phyloP scores from a whole-genome alignment of 2,329 filamentous ascomycete species.

The Zasmidium citrigriseum region DNA sequence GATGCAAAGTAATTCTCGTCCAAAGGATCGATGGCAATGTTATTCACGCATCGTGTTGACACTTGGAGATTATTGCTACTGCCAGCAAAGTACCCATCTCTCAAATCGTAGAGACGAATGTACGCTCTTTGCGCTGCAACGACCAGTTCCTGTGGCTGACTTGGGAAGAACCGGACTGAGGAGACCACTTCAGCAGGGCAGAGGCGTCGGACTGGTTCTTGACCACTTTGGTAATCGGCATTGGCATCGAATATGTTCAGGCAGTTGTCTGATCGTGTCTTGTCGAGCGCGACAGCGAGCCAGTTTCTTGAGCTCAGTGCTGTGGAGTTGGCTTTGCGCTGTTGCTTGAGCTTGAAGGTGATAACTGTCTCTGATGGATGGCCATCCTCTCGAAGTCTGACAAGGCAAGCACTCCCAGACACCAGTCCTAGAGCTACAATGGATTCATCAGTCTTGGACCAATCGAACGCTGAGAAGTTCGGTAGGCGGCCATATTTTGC shows the following conservation, averaged over 20 bases:
- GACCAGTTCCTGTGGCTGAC: conserved; percentile 73
- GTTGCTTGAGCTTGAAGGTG: conserved; percentile 72
- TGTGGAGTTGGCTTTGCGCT: conserved; percentile 77
- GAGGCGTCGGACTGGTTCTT: conserved; percentile 56
- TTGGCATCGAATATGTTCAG: conserved; percentile 81
- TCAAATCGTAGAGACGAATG: conserved; percentile 74
- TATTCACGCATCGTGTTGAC: conserved; percentile 62
- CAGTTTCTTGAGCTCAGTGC: conserved; percentile 73
- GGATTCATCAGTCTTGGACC: conserved; percentile 62
- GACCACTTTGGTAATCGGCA: conserved; percentile 53
- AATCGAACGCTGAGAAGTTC: conserved; percentile 66
- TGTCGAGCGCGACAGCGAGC: conserved; percentile 76
- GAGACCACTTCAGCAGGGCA: conserved; percentile 71
- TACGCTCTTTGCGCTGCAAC: conserved; percentile 75
- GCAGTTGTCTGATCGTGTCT: conserved; percentile 78
- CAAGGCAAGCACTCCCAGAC: conserved; percentile 72
- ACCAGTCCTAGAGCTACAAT: conserved; percentile 75
- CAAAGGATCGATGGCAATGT: conserved; percentile 73
- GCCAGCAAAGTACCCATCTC: conserved; percentile 42
- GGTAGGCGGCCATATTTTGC: conserved; percentile 53
- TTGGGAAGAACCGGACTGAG: conserved; percentile 79
- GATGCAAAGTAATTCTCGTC: conserved; percentile 85
- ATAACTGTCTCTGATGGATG: conserved; percentile 45
- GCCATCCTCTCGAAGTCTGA: conserved; percentile 68
- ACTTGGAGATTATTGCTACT: conserved; percentile 42